These are phyloP conservation scores for Xylaria arbuscula DNA, from an alignment of 2,329 filamentous ascomycete species.

Conservation along the genomic window DNA sequence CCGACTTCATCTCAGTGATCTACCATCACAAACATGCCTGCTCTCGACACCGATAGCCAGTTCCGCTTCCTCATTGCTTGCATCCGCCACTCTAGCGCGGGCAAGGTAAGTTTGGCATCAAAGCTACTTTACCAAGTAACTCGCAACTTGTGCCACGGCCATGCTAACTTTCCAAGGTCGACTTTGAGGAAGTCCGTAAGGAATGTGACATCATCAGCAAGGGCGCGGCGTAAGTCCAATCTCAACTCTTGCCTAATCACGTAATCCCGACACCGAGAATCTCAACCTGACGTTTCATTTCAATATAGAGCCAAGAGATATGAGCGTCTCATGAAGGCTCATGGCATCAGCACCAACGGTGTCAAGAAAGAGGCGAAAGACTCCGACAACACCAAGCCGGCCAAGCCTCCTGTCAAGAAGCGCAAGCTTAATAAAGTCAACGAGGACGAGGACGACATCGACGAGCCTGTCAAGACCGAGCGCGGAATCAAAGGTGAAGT, in stretches of 20 bases:
- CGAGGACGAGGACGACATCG: constrained; percentile 50
- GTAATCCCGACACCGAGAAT: not conserved
- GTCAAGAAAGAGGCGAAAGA: constrained; percentile 45
- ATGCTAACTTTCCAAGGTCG: constrained; percentile 60
- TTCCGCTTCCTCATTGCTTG: constrained; percentile 75
- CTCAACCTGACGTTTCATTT: constrained; percentile 8
- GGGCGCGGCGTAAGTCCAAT: constrained; percentile 72
- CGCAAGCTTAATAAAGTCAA: constrained; percentile 53
- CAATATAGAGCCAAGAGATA: constrained; percentile 71
- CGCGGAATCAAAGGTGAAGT: constrained; percentile 50
- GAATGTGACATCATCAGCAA: constrained; percentile 73
- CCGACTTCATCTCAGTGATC: not conserved
- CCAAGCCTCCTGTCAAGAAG: constrained; percentile 47
- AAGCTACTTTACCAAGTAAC: not conserved
- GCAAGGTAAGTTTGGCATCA: constrained; percentile 61
- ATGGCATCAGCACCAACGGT: constrained; percentile 57
- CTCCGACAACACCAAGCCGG: constrained; percentile 23
- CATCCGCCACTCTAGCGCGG: constrained; percentile 69
- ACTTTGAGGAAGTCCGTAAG: constrained; percentile 72
- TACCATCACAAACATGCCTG: constrained; percentile 55
- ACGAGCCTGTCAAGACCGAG: constrained; percentile 47
- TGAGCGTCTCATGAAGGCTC: constrained; percentile 71
- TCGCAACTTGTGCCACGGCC: constrained; percentile 12
- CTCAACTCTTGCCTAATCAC: not conserved
- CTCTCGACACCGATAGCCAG: constrained; percentile 64